phyloP scores from a whole-genome alignment of 805 yeast genomes.

The Candida sonorensis region DNA sequence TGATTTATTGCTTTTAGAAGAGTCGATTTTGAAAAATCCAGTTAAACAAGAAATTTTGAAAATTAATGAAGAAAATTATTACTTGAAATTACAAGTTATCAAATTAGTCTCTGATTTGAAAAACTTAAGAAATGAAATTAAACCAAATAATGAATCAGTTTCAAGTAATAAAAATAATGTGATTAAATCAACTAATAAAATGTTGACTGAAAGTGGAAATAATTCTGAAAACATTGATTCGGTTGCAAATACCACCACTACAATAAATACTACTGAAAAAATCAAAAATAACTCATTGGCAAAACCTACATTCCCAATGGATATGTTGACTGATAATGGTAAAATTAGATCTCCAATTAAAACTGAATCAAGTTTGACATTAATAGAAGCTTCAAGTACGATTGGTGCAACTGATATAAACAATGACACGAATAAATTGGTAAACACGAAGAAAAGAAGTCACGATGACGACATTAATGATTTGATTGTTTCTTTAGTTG shows the following conservation, averaged over 20 bases:
- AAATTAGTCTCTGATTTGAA: constrained; percentile 39
- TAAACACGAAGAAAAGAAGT: constrained; percentile 14
- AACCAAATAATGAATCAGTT: not conserved
- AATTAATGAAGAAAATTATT: constrained; percentile 39
- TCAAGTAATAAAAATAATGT: too few species aligned
- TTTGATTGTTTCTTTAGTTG: constrained; percentile 28
- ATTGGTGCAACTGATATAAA: too few species aligned
- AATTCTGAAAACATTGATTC: too few species aligned
- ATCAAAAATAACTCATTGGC: not conserved
- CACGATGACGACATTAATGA: constrained; percentile 31
- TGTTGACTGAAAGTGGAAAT: too few species aligned
- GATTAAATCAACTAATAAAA: too few species aligned
- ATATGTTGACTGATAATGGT: constrained; percentile 7
- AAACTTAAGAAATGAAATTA: constrained; percentile 23
- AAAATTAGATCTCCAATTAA: not conserved
- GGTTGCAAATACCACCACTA: too few species aligned
- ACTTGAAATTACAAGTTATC: constrained; percentile 36
- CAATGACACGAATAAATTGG: too few species aligned
- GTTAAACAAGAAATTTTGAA: constrained; percentile 33
- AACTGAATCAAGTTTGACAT: too few species aligned
- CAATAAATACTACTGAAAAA: too few species aligned
- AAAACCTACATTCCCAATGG: constrained; percentile 6
- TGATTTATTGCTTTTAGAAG: constrained; percentile 5
- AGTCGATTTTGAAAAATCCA: constrained; percentile 23
- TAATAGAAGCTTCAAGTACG: constrained; percentile 3